phyloP scores from a whole-genome alignment of 495 filamentous ascomycete genomes.

The Xylaria intraflava region DNA sequence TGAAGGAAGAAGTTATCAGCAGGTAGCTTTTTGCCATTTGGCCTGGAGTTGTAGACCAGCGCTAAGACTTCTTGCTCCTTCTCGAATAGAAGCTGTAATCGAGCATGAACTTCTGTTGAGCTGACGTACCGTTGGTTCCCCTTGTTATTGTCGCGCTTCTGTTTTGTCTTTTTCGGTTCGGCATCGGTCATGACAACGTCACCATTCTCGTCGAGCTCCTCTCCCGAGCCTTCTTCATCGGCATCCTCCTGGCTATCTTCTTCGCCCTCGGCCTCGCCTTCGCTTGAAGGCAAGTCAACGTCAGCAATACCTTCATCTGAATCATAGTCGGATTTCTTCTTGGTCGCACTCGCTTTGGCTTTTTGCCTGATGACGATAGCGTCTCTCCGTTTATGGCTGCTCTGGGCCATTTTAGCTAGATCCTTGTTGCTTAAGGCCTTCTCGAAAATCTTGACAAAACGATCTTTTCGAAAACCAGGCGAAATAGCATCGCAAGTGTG shows the following conservation, averaged over 20 bases:
- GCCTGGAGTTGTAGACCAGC: slow-evolving; percentile 74
- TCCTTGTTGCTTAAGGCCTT: slow-evolving; percentile 67
- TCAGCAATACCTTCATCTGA: slow-evolving; percentile 68
- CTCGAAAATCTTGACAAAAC: slow-evolving; percentile 86
- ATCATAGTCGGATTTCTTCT: slow-evolving; percentile 28
- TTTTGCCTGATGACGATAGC: slow-evolving; percentile 38
- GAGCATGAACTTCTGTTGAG: slow-evolving; percentile 66
- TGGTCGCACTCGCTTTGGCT: slow-evolving; percentile 19
- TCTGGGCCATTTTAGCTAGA: slow-evolving; percentile 62
- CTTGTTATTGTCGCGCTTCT: slow-evolving; percentile 19
- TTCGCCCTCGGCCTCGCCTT: slow-evolving; percentile 38
- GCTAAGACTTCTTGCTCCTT: slow-evolving; percentile 75
- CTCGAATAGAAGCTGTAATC: slow-evolving; percentile 73
- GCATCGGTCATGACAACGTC: slow-evolving; percentile 46
- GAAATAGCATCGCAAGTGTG: slow-evolving; percentile 65
- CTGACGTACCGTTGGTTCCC: slow-evolving; percentile 60
- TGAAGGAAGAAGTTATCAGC: slow-evolving; percentile 93
- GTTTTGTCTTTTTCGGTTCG: slow-evolving; percentile 27
- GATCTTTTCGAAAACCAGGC: slow-evolving; percentile 76
- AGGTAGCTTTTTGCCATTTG: slow-evolving; percentile 48
- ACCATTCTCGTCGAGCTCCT: slow-evolving; percentile 44
- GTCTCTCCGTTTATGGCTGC: slow-evolving; percentile 60
- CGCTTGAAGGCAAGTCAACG: slow-evolving; percentile 45
- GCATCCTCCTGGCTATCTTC: slow-evolving; percentile 41
- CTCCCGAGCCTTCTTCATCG: slow-evolving; percentile 37